Conservation (phyloP, 2,329 filamentous ascomycete genomes). For the Sarocladium brachiariae region DNA sequence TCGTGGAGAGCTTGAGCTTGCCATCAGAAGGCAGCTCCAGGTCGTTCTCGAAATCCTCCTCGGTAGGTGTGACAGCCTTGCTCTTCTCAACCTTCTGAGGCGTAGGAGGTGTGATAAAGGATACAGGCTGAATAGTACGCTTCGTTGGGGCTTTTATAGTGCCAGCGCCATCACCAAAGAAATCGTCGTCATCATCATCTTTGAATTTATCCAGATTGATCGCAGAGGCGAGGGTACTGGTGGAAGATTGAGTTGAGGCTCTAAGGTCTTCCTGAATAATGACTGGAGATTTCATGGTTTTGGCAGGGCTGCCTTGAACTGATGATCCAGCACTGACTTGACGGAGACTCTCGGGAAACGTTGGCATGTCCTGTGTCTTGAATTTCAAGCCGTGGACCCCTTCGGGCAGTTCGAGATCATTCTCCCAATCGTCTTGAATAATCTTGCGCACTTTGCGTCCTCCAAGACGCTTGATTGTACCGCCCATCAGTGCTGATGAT, state of each 20-base stretch:
- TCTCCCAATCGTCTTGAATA: slow-evolving; percentile 74
- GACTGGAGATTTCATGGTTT: slow-evolving; percentile 25
- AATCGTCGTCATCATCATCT: slow-evolving; percentile 55
- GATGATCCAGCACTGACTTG: slow-evolving; percentile 54
- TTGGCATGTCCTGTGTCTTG: slow-evolving; percentile 52
- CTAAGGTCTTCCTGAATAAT: slow-evolving; percentile 22
- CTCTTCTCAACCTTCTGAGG: slow-evolving; percentile 36
- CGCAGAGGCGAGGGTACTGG: slow-evolving; percentile 33
- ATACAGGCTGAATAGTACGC: slow-evolving; percentile 40
- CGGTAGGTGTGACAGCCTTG: slow-evolving; percentile 19
- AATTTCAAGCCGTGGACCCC: slow-evolving; percentile 54
- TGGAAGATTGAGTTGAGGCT: slow-evolving; percentile 23
- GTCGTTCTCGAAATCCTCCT: slow-evolving; percentile 67
- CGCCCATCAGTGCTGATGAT: slow-evolving; percentile 80
- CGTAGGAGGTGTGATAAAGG: slow-evolving; percentile 50
- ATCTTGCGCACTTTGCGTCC: slow-evolving; percentile 65
- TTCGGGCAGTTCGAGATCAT: slow-evolving; percentile 66
- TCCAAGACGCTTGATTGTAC: slow-evolving; percentile 86
- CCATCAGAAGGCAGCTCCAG: slow-evolving; percentile 64
- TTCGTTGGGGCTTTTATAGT: slow-evolving; percentile 65
- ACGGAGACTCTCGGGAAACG: slow-evolving; percentile 61
- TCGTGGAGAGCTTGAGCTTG: slow-evolving; percentile 57
- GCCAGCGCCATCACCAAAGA: slow-evolving; percentile 55
- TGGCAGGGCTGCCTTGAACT: slow-evolving; percentile 44
- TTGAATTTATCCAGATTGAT: slow-evolving; percentile 58